Evolutionary conservation across 768 basidiomycete species (phyloP).

Genomic region (Baorangia bicolor): DNA sequence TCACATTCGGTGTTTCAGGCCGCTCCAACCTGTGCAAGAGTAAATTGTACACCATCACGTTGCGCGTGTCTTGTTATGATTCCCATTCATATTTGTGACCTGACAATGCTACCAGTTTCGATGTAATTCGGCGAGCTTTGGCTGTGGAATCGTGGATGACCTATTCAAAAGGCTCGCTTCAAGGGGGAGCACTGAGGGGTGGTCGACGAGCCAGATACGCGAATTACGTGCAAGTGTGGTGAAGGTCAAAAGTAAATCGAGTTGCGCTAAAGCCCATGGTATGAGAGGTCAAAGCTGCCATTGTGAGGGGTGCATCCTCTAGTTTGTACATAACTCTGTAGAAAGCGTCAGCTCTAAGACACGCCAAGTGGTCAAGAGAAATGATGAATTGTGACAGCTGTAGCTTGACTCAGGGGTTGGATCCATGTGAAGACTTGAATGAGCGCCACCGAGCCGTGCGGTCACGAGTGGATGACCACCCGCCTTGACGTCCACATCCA

Average conservation of each 20-base stretch:
- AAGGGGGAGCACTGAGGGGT: background rate
- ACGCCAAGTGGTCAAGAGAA: background rate
- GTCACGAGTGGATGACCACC: constrained; percentile 6
- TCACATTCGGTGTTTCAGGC: constrained; percentile 1
- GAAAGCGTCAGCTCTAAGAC: background rate
- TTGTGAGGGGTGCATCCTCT: background rate
- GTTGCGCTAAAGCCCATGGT: background rate
- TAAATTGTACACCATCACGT: constrained; percentile 6
- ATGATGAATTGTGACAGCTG: background rate
- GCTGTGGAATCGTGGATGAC: background rate
- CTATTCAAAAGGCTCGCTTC: constrained; percentile 4
- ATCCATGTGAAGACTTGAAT: background rate
- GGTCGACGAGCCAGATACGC: background rate
- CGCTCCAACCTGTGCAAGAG: constrained; percentile 10
- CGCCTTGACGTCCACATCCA: constrained; percentile 5
- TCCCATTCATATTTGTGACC: background rate
- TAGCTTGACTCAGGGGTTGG: background rate
- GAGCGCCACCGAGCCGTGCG: constrained; percentile 1
- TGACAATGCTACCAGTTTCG: too few species aligned
- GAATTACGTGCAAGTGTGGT: background rate
- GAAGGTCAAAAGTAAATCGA: background rate
- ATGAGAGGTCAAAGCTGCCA: background rate
- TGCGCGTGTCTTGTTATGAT: background rate
- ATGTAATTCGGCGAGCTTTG: background rate
- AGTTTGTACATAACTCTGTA: background rate